Percentiles rank a stretch among this genome's conserved stretches.
Conservation (phyloP, 2,329 filamentous ascomycete genomes). For the Capronia americana region DNA sequence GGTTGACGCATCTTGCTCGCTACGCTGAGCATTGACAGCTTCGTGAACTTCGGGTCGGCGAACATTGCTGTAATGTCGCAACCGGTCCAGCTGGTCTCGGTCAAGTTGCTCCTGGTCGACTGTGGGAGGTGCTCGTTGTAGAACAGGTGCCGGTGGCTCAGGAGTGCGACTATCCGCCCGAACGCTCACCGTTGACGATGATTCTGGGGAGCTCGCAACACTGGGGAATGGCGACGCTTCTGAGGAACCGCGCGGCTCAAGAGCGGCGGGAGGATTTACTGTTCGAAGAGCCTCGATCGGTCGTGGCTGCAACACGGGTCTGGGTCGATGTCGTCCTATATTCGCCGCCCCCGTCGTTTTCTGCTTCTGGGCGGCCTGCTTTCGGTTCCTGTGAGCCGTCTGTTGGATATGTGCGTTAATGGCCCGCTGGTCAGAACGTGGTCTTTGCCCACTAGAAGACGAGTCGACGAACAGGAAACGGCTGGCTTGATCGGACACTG, state of each 20-base stretch:
- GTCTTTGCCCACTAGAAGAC: conserved; percentile 22
- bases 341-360: conserved; percentile 19
- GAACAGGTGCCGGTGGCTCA: background rate
- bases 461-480: conserved; percentile 31
- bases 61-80: conserved; percentile 26
- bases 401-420: conserved; percentile 31
- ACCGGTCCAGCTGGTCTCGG: conserved; percentile 16
- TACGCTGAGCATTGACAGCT: conserved; percentile 18
- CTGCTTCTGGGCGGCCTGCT: conserved; percentile 21
- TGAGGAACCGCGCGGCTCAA: background rate
- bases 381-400: conserved; percentile 25
- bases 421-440: conserved; percentile 28
- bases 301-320: conserved; percentile 25
- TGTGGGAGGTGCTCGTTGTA: background rate
- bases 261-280: background rate
- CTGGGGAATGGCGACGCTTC: background rate
- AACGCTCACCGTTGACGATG: conserved; percentile 1
- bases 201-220: background rate
- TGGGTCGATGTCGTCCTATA: conserved; percentile 21
- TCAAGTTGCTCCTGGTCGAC: background rate
- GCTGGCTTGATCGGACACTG: conserved; percentile 14
- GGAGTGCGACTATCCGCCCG: background rate
- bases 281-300: conserved; percentile 18
- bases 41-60: conserved; percentile 19
- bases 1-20: conserved; percentile 3